These are phyloP conservation scores for Curvularia sp. DNA, from an alignment of 2,329 filamentous ascomycete species.

Conservation along the genomic window DNA sequence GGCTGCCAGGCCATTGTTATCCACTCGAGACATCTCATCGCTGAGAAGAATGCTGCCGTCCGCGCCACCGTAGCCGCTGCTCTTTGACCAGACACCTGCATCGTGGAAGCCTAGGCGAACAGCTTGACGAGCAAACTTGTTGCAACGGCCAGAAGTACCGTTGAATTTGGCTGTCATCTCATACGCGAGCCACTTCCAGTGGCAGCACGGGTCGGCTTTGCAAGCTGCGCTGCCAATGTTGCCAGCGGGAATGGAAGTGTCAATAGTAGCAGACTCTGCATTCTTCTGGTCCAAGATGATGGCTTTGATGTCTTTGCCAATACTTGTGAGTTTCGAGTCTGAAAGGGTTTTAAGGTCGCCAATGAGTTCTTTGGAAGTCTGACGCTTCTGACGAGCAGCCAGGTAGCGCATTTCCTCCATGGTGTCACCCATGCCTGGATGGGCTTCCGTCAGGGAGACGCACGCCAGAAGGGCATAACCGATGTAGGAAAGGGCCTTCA, in stretches of 20 bases:
- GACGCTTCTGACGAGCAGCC: slow-evolving; percentile 29
- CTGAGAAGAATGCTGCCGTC: slow-evolving; percentile 46
- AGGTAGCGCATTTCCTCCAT: slow-evolving; percentile 29
- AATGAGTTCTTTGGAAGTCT: slow-evolving; percentile 42
- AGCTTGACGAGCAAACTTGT: slow-evolving; percentile 41
- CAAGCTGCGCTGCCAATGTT: slow-evolving; percentile 43
- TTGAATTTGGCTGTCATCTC: slow-evolving; percentile 47
- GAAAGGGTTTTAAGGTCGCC: slow-evolving; percentile 45
- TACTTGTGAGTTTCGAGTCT: slow-evolving; percentile 39
- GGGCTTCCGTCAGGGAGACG: slow-evolving; percentile 24
- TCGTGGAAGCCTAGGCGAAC: slow-evolving; percentile 47
- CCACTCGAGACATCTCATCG: slow-evolving; percentile 36
- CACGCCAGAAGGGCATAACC: slow-evolving; percentile 29
- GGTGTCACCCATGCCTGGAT: slow-evolving; percentile 41
- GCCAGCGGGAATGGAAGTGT: slow-evolving; percentile 35
- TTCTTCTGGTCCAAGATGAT: slow-evolving; percentile 38
- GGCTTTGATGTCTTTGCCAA: slow-evolving; percentile 46
- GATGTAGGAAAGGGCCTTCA: slow-evolving; percentile 22
- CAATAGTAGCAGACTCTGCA: slow-evolving; percentile 32
- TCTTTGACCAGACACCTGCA: slow-evolving; percentile 43
- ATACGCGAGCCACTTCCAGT: slow-evolving; percentile 47
- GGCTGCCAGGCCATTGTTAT: slow-evolving; percentile 39
- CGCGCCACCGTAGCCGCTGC: slow-evolving; percentile 38
- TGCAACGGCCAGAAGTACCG: slow-evolving; percentile 45
- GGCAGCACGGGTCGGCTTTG: slow-evolving; percentile 45